phyloP scores from a whole-genome alignment of 495 filamentous ascomycete species.

The Aspergillus conjunctus region DNA sequence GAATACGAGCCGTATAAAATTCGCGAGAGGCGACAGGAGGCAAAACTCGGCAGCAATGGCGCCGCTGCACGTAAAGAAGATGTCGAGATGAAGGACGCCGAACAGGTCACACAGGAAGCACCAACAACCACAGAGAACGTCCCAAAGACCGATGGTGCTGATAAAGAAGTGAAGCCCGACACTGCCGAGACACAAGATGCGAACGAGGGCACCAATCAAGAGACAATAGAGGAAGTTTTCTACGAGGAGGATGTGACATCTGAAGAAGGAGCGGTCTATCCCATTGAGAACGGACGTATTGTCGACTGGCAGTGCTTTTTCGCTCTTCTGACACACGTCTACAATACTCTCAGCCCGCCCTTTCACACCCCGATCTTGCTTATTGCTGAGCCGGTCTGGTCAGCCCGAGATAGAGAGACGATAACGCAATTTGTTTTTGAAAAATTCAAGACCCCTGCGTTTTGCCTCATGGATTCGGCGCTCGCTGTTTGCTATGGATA shows the following conservation, averaged over 20 bases:
- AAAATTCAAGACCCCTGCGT: slow-evolving; percentile 89
- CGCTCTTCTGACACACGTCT: slow-evolving; percentile 83
- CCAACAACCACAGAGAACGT: slow-evolving; percentile 48
- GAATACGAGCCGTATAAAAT: slow-evolving; percentile 85
- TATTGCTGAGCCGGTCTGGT: slow-evolving; percentile 84
- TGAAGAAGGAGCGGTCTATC: slow-evolving; percentile 86
- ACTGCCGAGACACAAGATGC: slow-evolving; percentile 18
- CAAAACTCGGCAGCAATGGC: slow-evolving; percentile 39
- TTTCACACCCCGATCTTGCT: slow-evolving; percentile 94
- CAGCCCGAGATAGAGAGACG: slow-evolving; percentile 74
- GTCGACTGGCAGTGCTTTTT: slow-evolving; percentile 89
- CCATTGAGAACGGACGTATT: slow-evolving; percentile 81
- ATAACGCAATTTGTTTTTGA: slow-evolving; percentile 94
- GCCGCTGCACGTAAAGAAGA: slow-evolving; percentile 44
- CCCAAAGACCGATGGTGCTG: slow-evolving; percentile 28
- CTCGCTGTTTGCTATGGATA: slow-evolving; percentile 83
- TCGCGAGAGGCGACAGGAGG: slow-evolving; percentile 65
- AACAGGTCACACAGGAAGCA: slow-evolving; percentile 31
- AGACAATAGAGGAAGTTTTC: slow-evolving; percentile 50
- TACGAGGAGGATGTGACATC: slow-evolving; percentile 88
- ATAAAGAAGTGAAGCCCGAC: slow-evolving; percentile 24
- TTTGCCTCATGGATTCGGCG: slow-evolving; percentile 83
- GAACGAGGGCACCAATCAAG: slow-evolving; percentile 20
- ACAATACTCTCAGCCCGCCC: slow-evolving; percentile 81
- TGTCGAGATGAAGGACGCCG: slow-evolving; percentile 52